phyloP scores from a whole-genome alignment of 1,284 basidiomycete species.

The Coniferiporia weirii region DNA sequence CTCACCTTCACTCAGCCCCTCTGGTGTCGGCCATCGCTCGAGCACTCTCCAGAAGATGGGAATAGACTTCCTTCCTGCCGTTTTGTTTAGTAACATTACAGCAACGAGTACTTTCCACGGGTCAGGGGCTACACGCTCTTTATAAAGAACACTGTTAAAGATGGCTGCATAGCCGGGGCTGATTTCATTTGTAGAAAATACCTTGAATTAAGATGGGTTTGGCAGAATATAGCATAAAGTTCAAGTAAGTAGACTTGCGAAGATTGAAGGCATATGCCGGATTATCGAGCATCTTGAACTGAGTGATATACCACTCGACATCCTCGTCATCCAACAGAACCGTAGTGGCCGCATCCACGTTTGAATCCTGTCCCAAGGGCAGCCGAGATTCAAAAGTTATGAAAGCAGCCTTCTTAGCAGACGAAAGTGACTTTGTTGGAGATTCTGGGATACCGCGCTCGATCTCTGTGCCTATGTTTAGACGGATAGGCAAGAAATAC shows the following conservation, averaged over 20 bases:
- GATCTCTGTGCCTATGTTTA: neutral
- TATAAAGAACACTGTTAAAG: neutral
- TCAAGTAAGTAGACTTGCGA: slow-evolving; percentile 14
- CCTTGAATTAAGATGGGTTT: slow-evolving; percentile 44
- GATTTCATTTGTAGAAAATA: slow-evolving; percentile 15
- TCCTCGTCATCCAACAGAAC: neutral
- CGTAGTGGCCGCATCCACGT: neutral
- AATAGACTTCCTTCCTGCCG: slow-evolving; percentile 44
- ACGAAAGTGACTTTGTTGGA: neutral
- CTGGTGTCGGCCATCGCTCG: slow-evolving; percentile 47
- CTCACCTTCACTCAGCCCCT: slow-evolving; percentile 46
- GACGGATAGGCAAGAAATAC: neutral
- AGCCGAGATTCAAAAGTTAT: slow-evolving; percentile 2
- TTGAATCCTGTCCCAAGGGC: neutral
- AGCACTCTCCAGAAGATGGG: slow-evolving; percentile 52
- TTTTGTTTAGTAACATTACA: slow-evolving; percentile 52
- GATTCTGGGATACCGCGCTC: neutral
- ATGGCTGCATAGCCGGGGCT: neutral
- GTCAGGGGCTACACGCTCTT: slow-evolving; percentile 43
- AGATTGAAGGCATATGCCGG: slow-evolving; percentile 11
- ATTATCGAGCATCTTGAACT: slow-evolving; percentile 3
- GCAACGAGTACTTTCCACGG: slow-evolving; percentile 53
- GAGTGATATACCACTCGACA: slow-evolving; percentile 1
- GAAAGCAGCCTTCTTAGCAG: neutral
- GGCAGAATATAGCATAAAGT: slow-evolving; percentile 23